Evolutionary conservation across 164 flowering plant species (phyloP).

Genomic region (Buxus sempervirens): DNA sequence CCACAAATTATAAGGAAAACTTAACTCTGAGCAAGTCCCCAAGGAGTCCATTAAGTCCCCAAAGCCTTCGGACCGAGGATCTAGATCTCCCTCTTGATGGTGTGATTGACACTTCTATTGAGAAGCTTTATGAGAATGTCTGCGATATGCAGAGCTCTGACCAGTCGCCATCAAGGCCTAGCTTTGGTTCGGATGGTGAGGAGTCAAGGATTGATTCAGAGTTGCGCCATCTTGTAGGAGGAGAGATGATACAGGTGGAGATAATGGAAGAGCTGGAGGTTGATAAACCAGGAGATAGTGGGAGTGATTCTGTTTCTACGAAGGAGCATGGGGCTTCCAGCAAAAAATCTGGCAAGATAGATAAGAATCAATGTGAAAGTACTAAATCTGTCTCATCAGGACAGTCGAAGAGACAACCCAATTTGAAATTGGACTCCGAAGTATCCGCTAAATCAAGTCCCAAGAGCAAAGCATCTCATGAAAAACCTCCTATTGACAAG

Average conservation of each 20-base stretch:
- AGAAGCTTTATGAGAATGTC: constrained; percentile 73
- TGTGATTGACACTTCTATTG: constrained; percentile 61
- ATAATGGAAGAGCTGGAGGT: constrained; percentile 48
- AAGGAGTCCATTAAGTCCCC: constrained; percentile 30
- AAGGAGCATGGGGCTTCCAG: constrained; percentile 35
- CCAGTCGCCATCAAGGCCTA: constrained; percentile 68
- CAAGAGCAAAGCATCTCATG: constrained; percentile 36
- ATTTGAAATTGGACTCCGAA: constrained; percentile 32
- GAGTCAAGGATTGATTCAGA: constrained; percentile 89
- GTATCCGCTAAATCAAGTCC: constrained; percentile 40
- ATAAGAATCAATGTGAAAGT: constrained; percentile 30
- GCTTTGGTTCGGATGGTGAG: constrained; percentile 72
- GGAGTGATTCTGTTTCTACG: constrained; percentile 38
- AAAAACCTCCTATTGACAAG: constrained; percentile 48
- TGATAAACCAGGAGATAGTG: constrained; percentile 33
- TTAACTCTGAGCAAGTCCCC: constrained; percentile 26
- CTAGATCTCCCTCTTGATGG: constrained; percentile 29
- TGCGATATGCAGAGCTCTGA: constrained; percentile 91
- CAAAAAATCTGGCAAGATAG: constrained; percentile 27
- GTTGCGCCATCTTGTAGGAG: constrained; percentile 79
- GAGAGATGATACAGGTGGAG: constrained; percentile 69
- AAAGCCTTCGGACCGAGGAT: constrained; percentile 27
- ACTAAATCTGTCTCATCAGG: constrained; percentile 37
- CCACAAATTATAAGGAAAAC: constrained; percentile 37
- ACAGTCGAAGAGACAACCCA: constrained; percentile 37